phyloP scores from a whole-genome alignment of 805 yeast genomes.

The Starmerella sirachaensis region DNA sequence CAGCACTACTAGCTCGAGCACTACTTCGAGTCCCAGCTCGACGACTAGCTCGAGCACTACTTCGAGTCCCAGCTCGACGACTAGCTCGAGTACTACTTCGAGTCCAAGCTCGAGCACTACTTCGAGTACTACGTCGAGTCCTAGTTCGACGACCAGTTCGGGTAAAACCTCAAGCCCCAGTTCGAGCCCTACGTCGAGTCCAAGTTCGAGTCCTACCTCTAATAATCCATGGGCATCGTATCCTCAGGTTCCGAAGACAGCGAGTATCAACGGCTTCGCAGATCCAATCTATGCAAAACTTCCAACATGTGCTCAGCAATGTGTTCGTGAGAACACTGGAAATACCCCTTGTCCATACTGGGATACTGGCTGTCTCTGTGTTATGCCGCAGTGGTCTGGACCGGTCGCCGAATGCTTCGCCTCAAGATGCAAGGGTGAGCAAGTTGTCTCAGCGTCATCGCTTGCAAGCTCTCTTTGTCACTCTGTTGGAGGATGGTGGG shows the following conservation, averaged over 20 bases:
- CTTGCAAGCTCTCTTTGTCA: neutral
- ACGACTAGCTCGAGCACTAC: too few species aligned
- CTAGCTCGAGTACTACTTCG: too few species aligned
- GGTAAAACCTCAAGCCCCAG: too few species aligned
- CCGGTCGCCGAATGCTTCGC: constrained; percentile 8
- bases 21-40: too few species aligned
- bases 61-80: too few species aligned
- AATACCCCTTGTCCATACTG: constrained; percentile 6
- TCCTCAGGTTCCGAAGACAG: constrained; percentile 5
- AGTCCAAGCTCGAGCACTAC: too few species aligned
- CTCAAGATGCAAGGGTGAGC: constrained; percentile 1
- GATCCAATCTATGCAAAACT: constrained; percentile 3
- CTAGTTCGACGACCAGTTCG: too few species aligned
- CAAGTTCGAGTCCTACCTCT: too few species aligned
- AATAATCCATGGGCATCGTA: constrained; percentile 3
- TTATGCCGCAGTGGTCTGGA: constrained; percentile 3
- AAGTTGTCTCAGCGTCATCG: neutral
- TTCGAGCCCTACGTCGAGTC: too few species aligned
- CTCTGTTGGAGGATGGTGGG: constrained; percentile 4
- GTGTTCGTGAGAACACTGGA: neutral
- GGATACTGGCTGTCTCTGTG: constrained; percentile 5
- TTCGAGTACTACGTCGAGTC: too few species aligned
- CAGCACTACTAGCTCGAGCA: too few species aligned
- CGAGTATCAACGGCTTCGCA: constrained; percentile 5
- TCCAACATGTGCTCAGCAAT: constrained; percentile 2